phyloP scores from a whole-genome alignment of 805 yeast genomes.

The Grigorovia jiainica region DNA sequence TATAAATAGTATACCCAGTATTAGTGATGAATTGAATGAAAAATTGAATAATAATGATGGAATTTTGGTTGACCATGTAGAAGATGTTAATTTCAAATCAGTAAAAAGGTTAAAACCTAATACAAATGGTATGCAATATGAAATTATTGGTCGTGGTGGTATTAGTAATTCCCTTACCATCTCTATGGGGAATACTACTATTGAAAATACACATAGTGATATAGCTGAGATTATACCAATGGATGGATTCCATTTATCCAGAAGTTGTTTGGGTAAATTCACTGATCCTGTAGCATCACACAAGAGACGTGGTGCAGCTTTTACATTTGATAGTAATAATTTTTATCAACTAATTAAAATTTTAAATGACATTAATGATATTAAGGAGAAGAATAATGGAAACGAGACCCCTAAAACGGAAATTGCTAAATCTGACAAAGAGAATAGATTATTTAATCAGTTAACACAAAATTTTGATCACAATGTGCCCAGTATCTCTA shows the following conservation, averaged over 20 bases:
- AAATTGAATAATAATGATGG: constrained; percentile 10
- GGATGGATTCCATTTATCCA: constrained; percentile 72
- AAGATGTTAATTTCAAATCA: constrained; percentile 16
- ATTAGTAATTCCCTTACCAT: constrained; percentile 19
- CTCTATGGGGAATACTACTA: background rate
- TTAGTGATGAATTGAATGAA: constrained; percentile 6
- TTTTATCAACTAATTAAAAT: constrained; percentile 8
- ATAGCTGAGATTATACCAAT: constrained; percentile 47
- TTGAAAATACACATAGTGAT: background rate
- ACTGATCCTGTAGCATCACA: constrained; percentile 49
- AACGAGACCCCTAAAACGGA: constrained; percentile 10
- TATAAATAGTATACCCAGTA: background rate
- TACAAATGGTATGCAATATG: constrained; percentile 10
- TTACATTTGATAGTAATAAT: constrained; percentile 62
- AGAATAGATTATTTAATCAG: constrained; percentile 7
- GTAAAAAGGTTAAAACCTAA: constrained; percentile 6
- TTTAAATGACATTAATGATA: background rate
- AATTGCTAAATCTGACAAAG: background rate
- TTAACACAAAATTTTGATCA: constrained; percentile 13
- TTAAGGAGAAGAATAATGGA: background rate
- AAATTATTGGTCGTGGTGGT: constrained; percentile 26
- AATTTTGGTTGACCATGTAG: constrained; percentile 14
- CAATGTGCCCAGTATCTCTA: constrained; percentile 30
- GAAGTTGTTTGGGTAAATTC: constrained; percentile 38
- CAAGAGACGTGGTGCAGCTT: constrained; percentile 72